Evolutionary conservation across 495 filamentous ascomycete genomes (phyloP).

Genomic region (Daldinia vernicosa): DNA sequence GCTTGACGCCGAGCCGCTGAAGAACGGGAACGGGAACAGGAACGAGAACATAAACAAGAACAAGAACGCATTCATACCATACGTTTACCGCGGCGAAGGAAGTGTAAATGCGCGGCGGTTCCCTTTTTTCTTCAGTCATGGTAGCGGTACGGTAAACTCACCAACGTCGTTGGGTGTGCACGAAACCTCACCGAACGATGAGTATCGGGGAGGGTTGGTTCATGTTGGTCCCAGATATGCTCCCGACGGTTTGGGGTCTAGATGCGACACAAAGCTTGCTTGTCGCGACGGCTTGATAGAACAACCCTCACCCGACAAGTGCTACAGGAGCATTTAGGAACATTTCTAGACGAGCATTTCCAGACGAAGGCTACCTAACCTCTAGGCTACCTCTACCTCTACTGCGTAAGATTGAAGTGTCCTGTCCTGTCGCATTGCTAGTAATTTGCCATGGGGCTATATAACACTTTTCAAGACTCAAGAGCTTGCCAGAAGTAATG

Average conservation of each 20-base stretch:
- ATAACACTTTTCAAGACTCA: constrained; percentile 5
- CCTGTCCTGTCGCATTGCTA: constrained; percentile 36
- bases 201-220: not conserved
- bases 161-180: constrained; percentile 12
- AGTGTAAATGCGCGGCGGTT: constrained; percentile 33
- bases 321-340: constrained; percentile 31
- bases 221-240: constrained; percentile 25
- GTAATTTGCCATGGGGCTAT: constrained; percentile 31
- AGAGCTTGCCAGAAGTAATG: constrained; percentile 32
- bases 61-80: constrained; percentile 5
- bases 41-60: not conserved
- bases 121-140: not conserved
- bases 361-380: constrained; percentile 4
- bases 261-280: constrained; percentile 43
- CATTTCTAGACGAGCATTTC: constrained; percentile 7
- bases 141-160: constrained; percentile 24
- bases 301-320: constrained; percentile 36
- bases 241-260: constrained; percentile 36
- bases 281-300: constrained; percentile 41
- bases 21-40: constrained; percentile 9
- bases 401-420: constrained; percentile 12
- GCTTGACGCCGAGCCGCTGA: constrained; percentile 32
- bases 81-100: constrained; percentile 24
- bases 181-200: constrained; percentile 22
- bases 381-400: not conserved